These are phyloP conservation scores for Chaetomiaceae sp. DNA, from an alignment of 2,329 filamentous ascomycete species.

Conservation along the genomic window DNA sequence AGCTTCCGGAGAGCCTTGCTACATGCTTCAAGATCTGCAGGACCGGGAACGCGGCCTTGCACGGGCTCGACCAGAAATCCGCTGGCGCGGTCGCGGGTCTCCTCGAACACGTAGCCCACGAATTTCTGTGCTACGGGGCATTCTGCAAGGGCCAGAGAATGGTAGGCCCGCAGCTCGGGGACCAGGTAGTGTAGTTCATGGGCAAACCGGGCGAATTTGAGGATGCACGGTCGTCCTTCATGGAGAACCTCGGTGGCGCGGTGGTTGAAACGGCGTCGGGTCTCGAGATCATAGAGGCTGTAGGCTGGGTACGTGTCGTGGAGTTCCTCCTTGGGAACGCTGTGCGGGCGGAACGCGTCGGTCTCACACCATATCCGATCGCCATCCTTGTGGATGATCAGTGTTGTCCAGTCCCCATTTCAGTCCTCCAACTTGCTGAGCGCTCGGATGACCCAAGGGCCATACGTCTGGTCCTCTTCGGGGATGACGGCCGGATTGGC, in stretches of 20 bases:
- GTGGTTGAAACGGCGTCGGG: too few species aligned
- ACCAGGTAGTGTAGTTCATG: too few species aligned
- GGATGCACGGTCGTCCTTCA: too few species aligned
- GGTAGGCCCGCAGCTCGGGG: too few species aligned
- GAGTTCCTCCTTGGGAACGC: background rate
- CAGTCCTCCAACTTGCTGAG: background rate
- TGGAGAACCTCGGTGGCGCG: too few species aligned
- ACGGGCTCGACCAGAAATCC: background rate
- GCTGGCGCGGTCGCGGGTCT: background rate
- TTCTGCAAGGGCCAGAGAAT: too few species aligned
- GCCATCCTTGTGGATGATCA: background rate
- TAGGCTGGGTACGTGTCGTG: background rate
- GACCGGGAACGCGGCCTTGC: background rate
- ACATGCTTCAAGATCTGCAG: too few species aligned
- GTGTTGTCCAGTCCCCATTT: background rate
- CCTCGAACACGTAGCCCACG: background rate
- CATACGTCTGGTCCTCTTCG: background rate
- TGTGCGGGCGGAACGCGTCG: background rate
- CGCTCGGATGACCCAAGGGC: background rate
- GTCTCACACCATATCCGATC: background rate
- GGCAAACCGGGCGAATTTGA: too few species aligned
- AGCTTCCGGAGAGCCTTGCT: background rate
- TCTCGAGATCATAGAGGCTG: too few species aligned
- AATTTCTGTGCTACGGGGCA: background rate
- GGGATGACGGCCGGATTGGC: background rate